Evolutionary conservation across 768 basidiomycete species (phyloP).

Genomic region (Amanita fuliginea): DNA sequence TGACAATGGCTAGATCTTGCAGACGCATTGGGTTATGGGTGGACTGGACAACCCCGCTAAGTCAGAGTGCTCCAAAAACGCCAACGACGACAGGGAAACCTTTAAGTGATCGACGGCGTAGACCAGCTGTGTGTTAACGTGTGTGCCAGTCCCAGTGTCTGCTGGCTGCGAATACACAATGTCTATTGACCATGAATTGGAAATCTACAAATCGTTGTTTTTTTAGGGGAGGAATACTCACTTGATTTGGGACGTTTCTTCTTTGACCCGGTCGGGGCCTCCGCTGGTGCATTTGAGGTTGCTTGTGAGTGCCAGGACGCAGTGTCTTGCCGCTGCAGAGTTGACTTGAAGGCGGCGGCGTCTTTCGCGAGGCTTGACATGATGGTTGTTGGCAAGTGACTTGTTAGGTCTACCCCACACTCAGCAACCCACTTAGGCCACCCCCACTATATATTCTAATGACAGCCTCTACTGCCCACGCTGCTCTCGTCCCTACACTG

Average conservation of each 20-base stretch:
- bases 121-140: conserved; percentile 81
- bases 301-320: conserved; percentile 70
- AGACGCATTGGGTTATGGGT: conserved; percentile 76
- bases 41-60: conserved; percentile 22
- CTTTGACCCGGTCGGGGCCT: conserved; percentile 22
- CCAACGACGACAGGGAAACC: conserved; percentile 22
- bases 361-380: conserved; percentile 69
- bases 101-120: conserved; percentile 79
- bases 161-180: conserved; percentile 81
- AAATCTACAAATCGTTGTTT: too few species aligned
- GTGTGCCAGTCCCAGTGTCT: conserved; percentile 71
- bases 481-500: too few species aligned
- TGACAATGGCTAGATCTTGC: conserved; percentile 78
- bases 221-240: too few species aligned
- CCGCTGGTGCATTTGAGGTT: conserved; percentile 11
- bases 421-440: too few species aligned
- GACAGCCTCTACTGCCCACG: too few species aligned
- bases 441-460: too few species aligned
- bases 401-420: too few species aligned
- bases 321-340: conserved; percentile 54
- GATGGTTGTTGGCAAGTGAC: too few species aligned
- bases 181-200: conserved; percentile 40
- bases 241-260: conserved; percentile 62
- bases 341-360: conserved; percentile 56
- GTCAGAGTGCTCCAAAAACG: conserved; percentile 1